Percentiles rank a stretch among this genome's conserved stretches.
Conservation (phyloP, 495 filamentous ascomycete species). For the Eremomyces bilateralis region DNA sequence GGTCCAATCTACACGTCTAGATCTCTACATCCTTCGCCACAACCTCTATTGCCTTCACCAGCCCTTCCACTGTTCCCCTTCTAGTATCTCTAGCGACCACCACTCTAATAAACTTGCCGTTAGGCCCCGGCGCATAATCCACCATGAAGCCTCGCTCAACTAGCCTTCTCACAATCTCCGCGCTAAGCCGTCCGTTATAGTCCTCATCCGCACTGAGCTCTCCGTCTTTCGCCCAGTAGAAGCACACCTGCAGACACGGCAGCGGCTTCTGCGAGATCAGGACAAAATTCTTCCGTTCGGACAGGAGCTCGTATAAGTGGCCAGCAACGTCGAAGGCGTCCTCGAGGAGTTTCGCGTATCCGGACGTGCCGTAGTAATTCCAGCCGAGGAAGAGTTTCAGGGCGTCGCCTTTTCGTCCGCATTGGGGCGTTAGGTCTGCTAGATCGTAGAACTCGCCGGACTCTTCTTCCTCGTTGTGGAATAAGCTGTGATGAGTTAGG, state of each 20-base stretch:
- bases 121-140: slow-evolving; percentile 66
- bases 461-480: slow-evolving; percentile 34
- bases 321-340: slow-evolving; percentile 42
- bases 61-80: slow-evolving; percentile 48
- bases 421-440: slow-evolving; percentile 85
- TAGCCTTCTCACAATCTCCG: slow-evolving; percentile 39
- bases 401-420: slow-evolving; percentile 64
- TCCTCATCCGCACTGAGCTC: slow-evolving; percentile 27
- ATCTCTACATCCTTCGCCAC: slow-evolving; percentile 25
- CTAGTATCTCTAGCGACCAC: slow-evolving; percentile 65
- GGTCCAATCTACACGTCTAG: background rate
- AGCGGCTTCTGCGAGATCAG: slow-evolving; percentile 56
- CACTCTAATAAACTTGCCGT: slow-evolving; percentile 69
- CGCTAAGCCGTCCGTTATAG: slow-evolving; percentile 49
- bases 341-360: slow-evolving; percentile 34
- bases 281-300: slow-evolving; percentile 32
- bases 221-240: slow-evolving; percentile 52
- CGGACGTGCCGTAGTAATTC: slow-evolving; percentile 61
- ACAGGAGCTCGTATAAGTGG: slow-evolving; percentile 38
- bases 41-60: slow-evolving; percentile 53
- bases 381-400: slow-evolving; percentile 75
- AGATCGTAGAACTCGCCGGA: slow-evolving; percentile 57
- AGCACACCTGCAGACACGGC: slow-evolving; percentile 87
- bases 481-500: slow-evolving; percentile 24
- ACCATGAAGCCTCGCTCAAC: slow-evolving; percentile 72